A percentile compares a stretch with the other conserved stretches of the same genome.
Evolutionary conservation across 768 basidiomycete genomes (phyloP).

Genomic region (Lyophyllum decastes): DNA sequence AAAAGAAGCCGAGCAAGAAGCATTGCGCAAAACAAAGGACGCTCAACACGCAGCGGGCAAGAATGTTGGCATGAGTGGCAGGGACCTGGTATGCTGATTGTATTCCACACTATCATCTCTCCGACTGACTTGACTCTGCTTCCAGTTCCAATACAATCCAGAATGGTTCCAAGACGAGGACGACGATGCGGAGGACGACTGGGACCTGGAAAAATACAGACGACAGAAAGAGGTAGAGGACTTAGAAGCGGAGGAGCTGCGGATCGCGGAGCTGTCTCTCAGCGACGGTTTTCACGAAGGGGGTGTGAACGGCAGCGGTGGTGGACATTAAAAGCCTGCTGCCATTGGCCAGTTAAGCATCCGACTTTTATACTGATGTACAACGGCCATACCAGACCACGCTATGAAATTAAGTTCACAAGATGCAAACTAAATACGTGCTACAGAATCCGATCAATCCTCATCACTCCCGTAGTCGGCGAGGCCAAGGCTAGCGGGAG

Average conservation of each 20-base stretch:
- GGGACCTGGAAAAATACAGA: slow-evolving; percentile 64
- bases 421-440: slow-evolving; percentile 14
- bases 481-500: slow-evolving; percentile 56
- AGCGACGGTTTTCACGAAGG: slow-evolving; percentile 30
- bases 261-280: slow-evolving; percentile 49
- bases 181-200: slow-evolving; percentile 52
- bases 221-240: slow-evolving; percentile 64
- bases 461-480: slow-evolving; percentile 82
- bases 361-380: slow-evolving; percentile 7
- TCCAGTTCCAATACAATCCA: slow-evolving; percentile 92
- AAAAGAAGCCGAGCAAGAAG: slow-evolving; percentile 89
- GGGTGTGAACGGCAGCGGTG: slow-evolving; percentile 31
- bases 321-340: slow-evolving; percentile 14
- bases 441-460: slow-evolving; percentile 25
- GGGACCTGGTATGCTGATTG: slow-evolving; percentile 74
- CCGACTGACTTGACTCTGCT: slow-evolving; percentile 4
- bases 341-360: slow-evolving; percentile 1
- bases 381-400: slow-evolving; percentile 9
- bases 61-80: slow-evolving; percentile 89
- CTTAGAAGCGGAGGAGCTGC: slow-evolving; percentile 48
- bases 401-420: slow-evolving; percentile 5
- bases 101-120: slow-evolving; percentile 6
- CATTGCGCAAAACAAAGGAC: slow-evolving; percentile 79
- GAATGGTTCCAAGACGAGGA: slow-evolving; percentile 90
- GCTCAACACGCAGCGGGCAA: slow-evolving; percentile 84